Base-by-base conservation (phyloP, 2,329 filamentous ascomycete species). In the Aspergillus vadensis region DNA sequence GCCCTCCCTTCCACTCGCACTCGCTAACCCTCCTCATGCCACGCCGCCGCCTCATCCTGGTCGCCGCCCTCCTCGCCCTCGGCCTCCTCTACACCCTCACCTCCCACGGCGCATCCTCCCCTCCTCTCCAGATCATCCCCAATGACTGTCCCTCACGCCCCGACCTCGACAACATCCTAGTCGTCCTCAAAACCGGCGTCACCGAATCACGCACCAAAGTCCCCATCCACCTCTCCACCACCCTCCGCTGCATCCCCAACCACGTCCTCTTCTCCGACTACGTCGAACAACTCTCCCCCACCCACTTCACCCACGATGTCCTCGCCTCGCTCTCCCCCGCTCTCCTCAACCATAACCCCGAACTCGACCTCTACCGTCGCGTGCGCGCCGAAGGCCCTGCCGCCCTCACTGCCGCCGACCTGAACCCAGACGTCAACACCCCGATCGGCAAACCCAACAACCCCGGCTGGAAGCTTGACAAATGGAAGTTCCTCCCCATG, bases 221-320 rank as follows among this genome's bases (percentile, higher is more conserved):
- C 7, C 47, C 17, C 76, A 77, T 87, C 3, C 84, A 86, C 66
- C 78, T 85, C 51, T 70, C 78, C 58, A 84, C 83, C 4, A 84
- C 84, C 0, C 76, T 87, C 1, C 62, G 77, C 63, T 87, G 85
- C 74, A 79, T 84, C 47, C 81, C 82, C 30, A 74, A 86, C 69
- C 83, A 81, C 59, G 78, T 82, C 43, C 81, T 88, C 67, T 86
- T 85, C 73, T 86, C 84, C 63, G 85, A 88, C 69, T 82, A 82
- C 60, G 78, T 80, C 17, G 81, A 84, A 69, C 70, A 77, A 4
- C 80, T 87, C 55, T 76, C 78, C 27, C 23, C 53, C 1, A 81
- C 82, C 21, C 75, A 81, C 49, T 75, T 75, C 15, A 71, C 85
- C 21, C 71, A 83, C 69, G 81, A 86, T 69, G 81, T 80, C 19